Evolutionary conservation across 768 basidiomycete species (phyloP), one percentile per base, ranked within the genome.

Genomic region (Boletus edulis): DNA sequence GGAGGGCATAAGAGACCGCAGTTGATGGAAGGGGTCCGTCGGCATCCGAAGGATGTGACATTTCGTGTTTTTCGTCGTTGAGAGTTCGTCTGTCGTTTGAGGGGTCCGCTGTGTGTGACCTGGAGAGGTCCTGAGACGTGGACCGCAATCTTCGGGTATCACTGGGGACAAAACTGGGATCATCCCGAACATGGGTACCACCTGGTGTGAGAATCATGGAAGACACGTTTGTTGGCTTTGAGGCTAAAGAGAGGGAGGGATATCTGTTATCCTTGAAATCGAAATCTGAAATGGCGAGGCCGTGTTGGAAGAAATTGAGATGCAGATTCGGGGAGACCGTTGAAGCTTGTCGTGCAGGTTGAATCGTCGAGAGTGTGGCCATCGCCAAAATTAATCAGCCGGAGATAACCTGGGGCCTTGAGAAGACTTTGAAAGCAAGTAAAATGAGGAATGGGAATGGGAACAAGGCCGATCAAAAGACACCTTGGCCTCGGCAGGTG

Each of bases 191-290:
- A 27, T 63, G 61, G 32, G 61, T 62, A 56, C 70, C 71, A 29
- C 65, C 49, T 49, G 67, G 56, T 6, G 67, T 60, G 54, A 62
- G 61, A 22, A 68, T 60, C 69, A 76, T 70, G 39, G 67, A 52
- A 51, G 69, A 45, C 43, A 58, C 68, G 44, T 64, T 62, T 41
- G 57, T 55, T 46, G 48, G 60, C 34, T 63, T 65, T 29, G 64
- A 49, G 53, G 54, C 27, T 46, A 73, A 56, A 8, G 70, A 52
- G 18, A 74, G 62, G 46, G 73, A 53, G 17, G 79, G 74, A 60
- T 86, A 85, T 65, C 86, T 77, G 65, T 79, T 81, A 74, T 86
- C 86, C 62, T 78, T 76, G 68, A 82, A 79, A 70, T 85, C 83
- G 58, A 82, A 75, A 54, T 86, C 85, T 53, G 80, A 73, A 67